phyloP scores from a whole-genome alignment of 2,329 filamentous ascomycete genomes.

The Hypoxylon sp. region DNA sequence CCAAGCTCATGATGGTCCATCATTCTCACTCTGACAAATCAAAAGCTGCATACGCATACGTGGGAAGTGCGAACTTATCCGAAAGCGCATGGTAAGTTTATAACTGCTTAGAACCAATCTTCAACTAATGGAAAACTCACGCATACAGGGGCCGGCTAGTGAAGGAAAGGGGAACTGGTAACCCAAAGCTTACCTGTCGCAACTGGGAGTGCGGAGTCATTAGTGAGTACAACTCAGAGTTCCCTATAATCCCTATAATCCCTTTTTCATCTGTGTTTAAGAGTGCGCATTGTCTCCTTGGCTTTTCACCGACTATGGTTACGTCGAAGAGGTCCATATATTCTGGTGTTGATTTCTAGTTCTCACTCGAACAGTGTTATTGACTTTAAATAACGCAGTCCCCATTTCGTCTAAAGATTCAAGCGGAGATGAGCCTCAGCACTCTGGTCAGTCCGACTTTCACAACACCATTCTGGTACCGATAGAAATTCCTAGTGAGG shows the following conservation, averaged over 20 bases:
- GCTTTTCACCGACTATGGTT: background rate
- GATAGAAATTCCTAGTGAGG: constrained; percentile 56
- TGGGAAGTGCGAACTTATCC: constrained; percentile 92
- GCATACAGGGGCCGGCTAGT: constrained; percentile 78
- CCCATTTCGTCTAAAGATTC: constrained; percentile 60
- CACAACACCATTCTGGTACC: constrained; percentile 58
- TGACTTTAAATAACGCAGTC: constrained; percentile 55
- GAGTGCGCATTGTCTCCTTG: background rate
- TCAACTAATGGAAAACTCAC: constrained; percentile 25
- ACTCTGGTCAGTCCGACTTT: constrained; percentile 50
- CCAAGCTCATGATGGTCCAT: constrained; percentile 76
- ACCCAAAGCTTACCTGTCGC: constrained; percentile 82
- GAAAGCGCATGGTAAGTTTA: constrained; percentile 87
- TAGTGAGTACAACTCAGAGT: constrained; percentile 23
- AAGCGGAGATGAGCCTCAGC: constrained; percentile 30
- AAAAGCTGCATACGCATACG: constrained; percentile 78
- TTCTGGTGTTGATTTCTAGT: background rate
- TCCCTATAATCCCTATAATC: background rate
- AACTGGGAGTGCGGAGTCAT: constrained; percentile 98
- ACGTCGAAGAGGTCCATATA: background rate
- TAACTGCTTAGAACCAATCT: constrained; percentile 2
- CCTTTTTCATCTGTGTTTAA: constrained; percentile 2
- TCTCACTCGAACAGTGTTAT: background rate
- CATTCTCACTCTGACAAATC: constrained; percentile 40
- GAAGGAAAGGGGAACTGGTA: constrained; percentile 74